These are phyloP conservation scores for Actinomortierella ambigua DNA, from an alignment of 371 early-diverging fungal genomes.

Conservation along the genomic window DNA sequence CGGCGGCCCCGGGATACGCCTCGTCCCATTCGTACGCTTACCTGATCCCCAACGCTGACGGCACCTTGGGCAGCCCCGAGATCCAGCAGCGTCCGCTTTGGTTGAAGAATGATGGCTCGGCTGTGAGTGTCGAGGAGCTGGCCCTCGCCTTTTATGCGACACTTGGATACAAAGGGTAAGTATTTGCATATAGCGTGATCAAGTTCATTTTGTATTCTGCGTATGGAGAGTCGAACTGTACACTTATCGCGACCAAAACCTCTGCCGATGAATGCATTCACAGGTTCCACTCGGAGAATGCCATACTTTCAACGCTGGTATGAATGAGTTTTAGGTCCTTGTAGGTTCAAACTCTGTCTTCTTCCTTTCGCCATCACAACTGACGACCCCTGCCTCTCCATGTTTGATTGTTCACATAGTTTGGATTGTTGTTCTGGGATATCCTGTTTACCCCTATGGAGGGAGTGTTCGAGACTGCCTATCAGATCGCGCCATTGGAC, in stretches of 20 bases:
- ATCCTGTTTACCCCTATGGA: constrained; percentile 66
- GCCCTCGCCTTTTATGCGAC: constrained; percentile 64
- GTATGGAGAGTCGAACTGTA: too few species aligned
- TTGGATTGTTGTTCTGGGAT: constrained; percentile 76
- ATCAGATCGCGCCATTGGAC: constrained; percentile 75
- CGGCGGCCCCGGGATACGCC: constrained; percentile 34
- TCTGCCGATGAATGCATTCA: too few species aligned
- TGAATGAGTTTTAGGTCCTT: background rate
- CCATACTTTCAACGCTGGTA: constrained; percentile 58
- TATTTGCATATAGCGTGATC: background rate
- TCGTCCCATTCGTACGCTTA: constrained; percentile 39
- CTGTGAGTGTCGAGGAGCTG: constrained; percentile 63
- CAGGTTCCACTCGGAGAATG: constrained; percentile 66
- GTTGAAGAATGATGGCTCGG: constrained; percentile 57
- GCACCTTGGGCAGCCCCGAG: constrained; percentile 16
- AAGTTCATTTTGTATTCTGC: too few species aligned
- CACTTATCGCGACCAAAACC: too few species aligned
- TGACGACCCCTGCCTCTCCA: background rate
- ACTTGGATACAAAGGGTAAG: constrained; percentile 60
- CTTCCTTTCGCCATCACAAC: background rate
- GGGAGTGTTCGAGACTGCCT: constrained; percentile 80
- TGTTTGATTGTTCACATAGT: constrained; percentile 11
- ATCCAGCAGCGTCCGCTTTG: constrained; percentile 46
- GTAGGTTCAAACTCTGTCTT: background rate
- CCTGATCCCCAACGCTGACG: constrained; percentile 22